A percentile compares a stretch with the other conserved stretches of the same genome.
phyloP scores from a whole-genome alignment of 495 filamentous ascomycete genomes.

The Lindgomyces ingoldianus region DNA sequence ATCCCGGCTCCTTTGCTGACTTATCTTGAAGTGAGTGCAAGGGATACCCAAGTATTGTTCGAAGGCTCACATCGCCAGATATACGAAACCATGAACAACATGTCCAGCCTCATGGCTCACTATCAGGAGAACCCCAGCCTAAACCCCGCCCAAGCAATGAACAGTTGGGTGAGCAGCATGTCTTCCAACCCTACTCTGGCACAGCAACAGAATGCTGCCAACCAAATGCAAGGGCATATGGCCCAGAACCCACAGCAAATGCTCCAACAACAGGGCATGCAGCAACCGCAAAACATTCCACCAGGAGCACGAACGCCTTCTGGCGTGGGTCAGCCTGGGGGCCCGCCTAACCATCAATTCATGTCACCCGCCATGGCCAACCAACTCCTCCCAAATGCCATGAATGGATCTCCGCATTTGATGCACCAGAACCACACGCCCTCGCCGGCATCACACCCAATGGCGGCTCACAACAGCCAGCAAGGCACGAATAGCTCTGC shows the following conservation, averaged over 20 bases:
- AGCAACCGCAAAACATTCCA: slow-evolving; percentile 25
- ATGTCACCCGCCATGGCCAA: slow-evolving; percentile 58
- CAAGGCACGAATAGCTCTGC: slow-evolving; percentile 61
- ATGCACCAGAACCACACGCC: slow-evolving; percentile 43
- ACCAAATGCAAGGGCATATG: slow-evolving; percentile 37
- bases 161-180: slow-evolving; percentile 35
- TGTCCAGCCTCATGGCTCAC: slow-evolving; percentile 45
- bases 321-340: slow-evolving; percentile 31
- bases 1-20: slow-evolving; percentile 38
- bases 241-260: slow-evolving; percentile 31
- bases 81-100: slow-evolving; percentile 46
- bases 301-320: slow-evolving; percentile 29
- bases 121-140: slow-evolving; percentile 40
- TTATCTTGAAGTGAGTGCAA: slow-evolving; percentile 44
- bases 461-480: slow-evolving; percentile 72
- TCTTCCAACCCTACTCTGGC: slow-evolving; percentile 25
- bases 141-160: slow-evolving; percentile 41
- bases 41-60: not conserved
- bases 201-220: slow-evolving; percentile 33
- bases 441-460: slow-evolving; percentile 56
- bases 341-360: slow-evolving; percentile 49
- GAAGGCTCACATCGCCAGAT: slow-evolving; percentile 34
- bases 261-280: slow-evolving; percentile 13
- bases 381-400: slow-evolving; percentile 53
- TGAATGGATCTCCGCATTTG: slow-evolving; percentile 58